These are phyloP conservation scores for Schizothecium vesticola DNA, from an alignment of 495 filamentous ascomycete species.

Conservation along the genomic window DNA sequence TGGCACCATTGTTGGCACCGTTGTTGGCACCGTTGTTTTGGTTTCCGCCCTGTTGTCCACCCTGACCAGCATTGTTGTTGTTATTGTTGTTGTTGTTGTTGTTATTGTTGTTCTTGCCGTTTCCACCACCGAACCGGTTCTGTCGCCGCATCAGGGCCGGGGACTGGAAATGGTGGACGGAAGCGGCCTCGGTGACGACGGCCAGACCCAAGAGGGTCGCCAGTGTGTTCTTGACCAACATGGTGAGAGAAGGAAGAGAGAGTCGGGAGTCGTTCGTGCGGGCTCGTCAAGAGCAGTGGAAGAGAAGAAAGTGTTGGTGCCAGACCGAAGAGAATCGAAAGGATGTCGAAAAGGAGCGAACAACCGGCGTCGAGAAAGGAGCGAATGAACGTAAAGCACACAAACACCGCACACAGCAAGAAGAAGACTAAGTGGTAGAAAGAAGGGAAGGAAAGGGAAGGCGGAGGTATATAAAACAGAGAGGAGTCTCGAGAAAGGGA, in stretches of 20 bases:
- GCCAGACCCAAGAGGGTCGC: slow-evolving; percentile 40
- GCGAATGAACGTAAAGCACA: slow-evolving; percentile 45
- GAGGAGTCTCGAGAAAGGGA: slow-evolving; percentile 10
- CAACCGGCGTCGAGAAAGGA: slow-evolving; percentile 42
- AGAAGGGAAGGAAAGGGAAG: slow-evolving; percentile 19
- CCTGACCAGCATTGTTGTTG: not conserved
- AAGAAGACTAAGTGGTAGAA: slow-evolving; percentile 26
- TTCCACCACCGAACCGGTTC: slow-evolving; percentile 15
- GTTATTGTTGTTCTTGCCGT: slow-evolving; percentile 21
- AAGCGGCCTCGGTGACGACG: slow-evolving; percentile 36
- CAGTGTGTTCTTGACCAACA: slow-evolving; percentile 44
- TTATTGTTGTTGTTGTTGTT: slow-evolving; percentile 22
- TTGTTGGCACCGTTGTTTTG: slow-evolving; percentile 11
- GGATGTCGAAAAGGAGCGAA: slow-evolving; percentile 37
- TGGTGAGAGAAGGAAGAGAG: slow-evolving; percentile 26
- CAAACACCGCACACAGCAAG: slow-evolving; percentile 39
- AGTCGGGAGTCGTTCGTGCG: slow-evolving; percentile 4
- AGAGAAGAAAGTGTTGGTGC: slow-evolving; percentile 35
- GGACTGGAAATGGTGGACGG: slow-evolving; percentile 30
- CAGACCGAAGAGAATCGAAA: slow-evolving; percentile 37
- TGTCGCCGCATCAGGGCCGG: slow-evolving; percentile 19
- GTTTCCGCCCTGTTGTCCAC: slow-evolving; percentile 1
- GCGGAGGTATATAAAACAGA: slow-evolving; percentile 21
- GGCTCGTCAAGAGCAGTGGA: slow-evolving; percentile 17
- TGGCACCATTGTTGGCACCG: slow-evolving; percentile 6